Conservation (phyloP, 768 basidiomycete genomes). For the Kwoniella botswanensis region DNA sequence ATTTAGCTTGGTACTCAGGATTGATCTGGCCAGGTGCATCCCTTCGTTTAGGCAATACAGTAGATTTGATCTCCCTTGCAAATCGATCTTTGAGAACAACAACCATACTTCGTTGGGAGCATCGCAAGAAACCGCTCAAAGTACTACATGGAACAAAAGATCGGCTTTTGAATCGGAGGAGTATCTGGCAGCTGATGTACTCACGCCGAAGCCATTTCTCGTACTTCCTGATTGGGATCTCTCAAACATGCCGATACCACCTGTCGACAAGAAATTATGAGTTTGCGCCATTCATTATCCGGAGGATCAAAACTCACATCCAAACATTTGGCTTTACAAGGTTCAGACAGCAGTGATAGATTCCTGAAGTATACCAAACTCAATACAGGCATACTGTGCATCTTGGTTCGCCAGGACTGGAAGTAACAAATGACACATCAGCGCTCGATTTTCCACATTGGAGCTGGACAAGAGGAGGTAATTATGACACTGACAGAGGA, state of each 20-base stretch:
- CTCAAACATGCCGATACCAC: conserved; percentile 79
- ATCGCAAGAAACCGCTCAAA: conserved; percentile 82
- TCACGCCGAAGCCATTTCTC: conserved; percentile 81
- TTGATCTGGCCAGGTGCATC: conserved; percentile 62
- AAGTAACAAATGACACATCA: conserved; percentile 3
- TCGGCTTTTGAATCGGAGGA: conserved; percentile 22
- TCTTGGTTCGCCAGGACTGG: conserved; percentile 87
- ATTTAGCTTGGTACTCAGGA: conserved; percentile 71
- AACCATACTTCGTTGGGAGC: conserved; percentile 87
- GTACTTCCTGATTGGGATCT: conserved; percentile 90
- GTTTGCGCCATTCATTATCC: not conserved
- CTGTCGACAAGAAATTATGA: conserved; percentile 57
- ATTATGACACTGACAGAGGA: conserved; percentile 57
- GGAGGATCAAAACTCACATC: conserved; percentile 62
- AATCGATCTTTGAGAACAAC: conserved; percentile 89
- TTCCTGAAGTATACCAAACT: conserved; percentile 92
- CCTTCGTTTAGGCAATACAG: conserved; percentile 70
- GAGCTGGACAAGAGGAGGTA: no score
- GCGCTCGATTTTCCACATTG: no score
- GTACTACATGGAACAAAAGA: conserved; percentile 58
- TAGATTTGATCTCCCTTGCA: conserved; percentile 68
- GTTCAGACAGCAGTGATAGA: conserved; percentile 73
- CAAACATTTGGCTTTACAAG: conserved; percentile 73
- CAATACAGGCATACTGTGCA: conserved; percentile 83
- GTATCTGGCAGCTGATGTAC: conserved; percentile 14